Percentiles rank a stretch among this genome's conserved stretches.
Conservation (phyloP, 108 stramenopile species). For the Fragilariopsis cylindrus region DNA sequence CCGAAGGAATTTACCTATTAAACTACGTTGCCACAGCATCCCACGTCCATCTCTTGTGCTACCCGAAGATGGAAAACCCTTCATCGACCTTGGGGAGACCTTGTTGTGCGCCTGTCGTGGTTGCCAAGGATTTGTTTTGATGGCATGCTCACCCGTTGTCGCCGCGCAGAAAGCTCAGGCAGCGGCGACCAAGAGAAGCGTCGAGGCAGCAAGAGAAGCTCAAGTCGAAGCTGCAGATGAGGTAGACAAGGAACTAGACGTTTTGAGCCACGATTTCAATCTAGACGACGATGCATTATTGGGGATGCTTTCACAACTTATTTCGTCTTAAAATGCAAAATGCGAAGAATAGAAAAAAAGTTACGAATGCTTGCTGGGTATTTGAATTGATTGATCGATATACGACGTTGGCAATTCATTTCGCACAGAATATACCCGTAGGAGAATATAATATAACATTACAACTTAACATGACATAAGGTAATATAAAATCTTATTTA, state of each 20-base stretch:
- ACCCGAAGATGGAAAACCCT: slow-evolving; percentile 47
- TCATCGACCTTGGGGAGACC: slow-evolving; percentile 83
- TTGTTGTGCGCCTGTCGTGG: slow-evolving; percentile 79
- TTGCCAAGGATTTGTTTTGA: slow-evolving; percentile 89
- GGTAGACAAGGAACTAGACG: slow-evolving; percentile 60
- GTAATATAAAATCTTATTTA: too few species aligned
- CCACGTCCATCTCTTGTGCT: slow-evolving; percentile 65
- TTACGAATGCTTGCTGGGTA: neutral
- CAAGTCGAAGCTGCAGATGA: slow-evolving; percentile 52
- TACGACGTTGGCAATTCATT: too few species aligned
- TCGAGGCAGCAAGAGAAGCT: slow-evolving; percentile 42
- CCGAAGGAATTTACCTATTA: slow-evolving; percentile 76
- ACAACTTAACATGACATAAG: too few species aligned
- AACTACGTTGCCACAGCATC: slow-evolving; percentile 81
- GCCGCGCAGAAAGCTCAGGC: slow-evolving; percentile 72
- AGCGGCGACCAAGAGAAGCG: slow-evolving; percentile 35
- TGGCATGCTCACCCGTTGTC: slow-evolving; percentile 89
- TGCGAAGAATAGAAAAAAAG: neutral
- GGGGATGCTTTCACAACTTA: slow-evolving; percentile 63
- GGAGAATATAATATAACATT: too few species aligned
- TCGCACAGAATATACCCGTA: too few species aligned
- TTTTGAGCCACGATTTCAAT: slow-evolving; percentile 70
- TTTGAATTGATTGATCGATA: too few species aligned
- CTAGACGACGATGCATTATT: slow-evolving; percentile 83
- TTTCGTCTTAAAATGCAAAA: slow-evolving; percentile 44